Base-by-base conservation (phyloP, 1,284 basidiomycete species). In the Leccinum fuscescens region DNA sequence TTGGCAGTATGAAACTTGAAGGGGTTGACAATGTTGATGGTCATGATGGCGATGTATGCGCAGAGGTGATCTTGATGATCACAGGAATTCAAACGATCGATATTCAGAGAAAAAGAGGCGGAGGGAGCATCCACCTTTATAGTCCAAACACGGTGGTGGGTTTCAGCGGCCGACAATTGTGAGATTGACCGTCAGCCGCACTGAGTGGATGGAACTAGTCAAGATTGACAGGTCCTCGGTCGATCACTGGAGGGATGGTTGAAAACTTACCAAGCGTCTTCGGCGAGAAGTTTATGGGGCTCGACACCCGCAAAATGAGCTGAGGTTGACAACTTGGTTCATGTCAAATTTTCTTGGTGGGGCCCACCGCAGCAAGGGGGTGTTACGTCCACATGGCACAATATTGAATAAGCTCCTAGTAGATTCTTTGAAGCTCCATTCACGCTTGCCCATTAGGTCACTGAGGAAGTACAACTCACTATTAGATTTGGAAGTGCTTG, bases 101-200 rank as follows among this genome's bases (percentile, higher is more conserved):
- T 61, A 56, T 57, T 48, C 31, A 24, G 17, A 42, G 57, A 22
- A 52, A 29, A 11, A 42, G 22, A 48, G 29, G n/a, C 6, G 52
- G 50, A 15, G 15, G 14, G 35, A 24, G n/a, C 39, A 15, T 4
- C 20, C 3, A n/a, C 12, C 29, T 63, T 64, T 67, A 62, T 67
- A 62, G 49, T 15, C 35, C 29, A 55, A 27, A 12, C 12, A 37
- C 9, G 35, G 48, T 56, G 39, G 39, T 39, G 29, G 27, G 55
- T 52, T 53, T 58, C 66, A 66, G 67, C 55, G 65, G 56, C 59
- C 51, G 22, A 22, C 2, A n/a, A 54, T 58, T 54, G 22, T 46
- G 46, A 59, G 1, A 52, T 20, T 12, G 57, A 63, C 61, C 31
- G 65, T 69, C 61, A 70, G 66, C 66, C 68, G n/a, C 60, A 20